A percentile compares a stretch with the other conserved stretches of the same genome.
phyloP scores from a whole-genome alignment of 2,329 filamentous ascomycete species.

The Pseudogymnoascus sp. region DNA sequence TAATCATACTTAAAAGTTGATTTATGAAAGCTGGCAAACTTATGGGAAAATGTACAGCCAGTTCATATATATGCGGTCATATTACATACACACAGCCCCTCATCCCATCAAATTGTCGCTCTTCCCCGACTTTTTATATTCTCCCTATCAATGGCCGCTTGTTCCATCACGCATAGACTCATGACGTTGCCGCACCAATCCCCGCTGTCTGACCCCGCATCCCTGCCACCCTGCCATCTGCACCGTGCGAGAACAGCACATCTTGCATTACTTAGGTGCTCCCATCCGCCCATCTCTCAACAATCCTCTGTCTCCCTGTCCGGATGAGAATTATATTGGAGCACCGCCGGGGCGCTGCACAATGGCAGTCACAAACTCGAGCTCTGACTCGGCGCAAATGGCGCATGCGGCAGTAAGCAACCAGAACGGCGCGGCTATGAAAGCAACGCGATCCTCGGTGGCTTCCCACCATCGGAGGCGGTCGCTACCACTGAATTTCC shows the following conservation, averaged over 20 bases:
- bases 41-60: neutral
- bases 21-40: neutral
- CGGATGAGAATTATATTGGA: constrained; percentile 6
- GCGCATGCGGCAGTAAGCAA: constrained; percentile 1
- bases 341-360: constrained; percentile 4
- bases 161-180: neutral
- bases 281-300: constrained; percentile 5
- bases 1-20: neutral
- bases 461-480: constrained; percentile 4
- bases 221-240: constrained; percentile 1
- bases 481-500: constrained; percentile 2
- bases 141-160: constrained; percentile 5
- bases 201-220: constrained; percentile 3
- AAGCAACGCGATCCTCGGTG: constrained; percentile 5
- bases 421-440: constrained; percentile 3
- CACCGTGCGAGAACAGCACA: constrained; percentile 7
- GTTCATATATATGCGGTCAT: neutral
- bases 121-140: constrained; percentile 1
- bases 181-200: constrained; percentile 5
- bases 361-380: constrained; percentile 7
- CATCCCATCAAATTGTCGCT: neutral
- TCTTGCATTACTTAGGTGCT: constrained; percentile 7
- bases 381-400: constrained; percentile 7
- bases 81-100: neutral
- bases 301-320: constrained; percentile 6